Percentiles rank a stretch among this genome's conserved stretches.
These are phyloP conservation scores for Microbotryum intermedium DNA, from an alignment of 1,284 basidiomycete genomes.

Conservation along the genomic window DNA sequence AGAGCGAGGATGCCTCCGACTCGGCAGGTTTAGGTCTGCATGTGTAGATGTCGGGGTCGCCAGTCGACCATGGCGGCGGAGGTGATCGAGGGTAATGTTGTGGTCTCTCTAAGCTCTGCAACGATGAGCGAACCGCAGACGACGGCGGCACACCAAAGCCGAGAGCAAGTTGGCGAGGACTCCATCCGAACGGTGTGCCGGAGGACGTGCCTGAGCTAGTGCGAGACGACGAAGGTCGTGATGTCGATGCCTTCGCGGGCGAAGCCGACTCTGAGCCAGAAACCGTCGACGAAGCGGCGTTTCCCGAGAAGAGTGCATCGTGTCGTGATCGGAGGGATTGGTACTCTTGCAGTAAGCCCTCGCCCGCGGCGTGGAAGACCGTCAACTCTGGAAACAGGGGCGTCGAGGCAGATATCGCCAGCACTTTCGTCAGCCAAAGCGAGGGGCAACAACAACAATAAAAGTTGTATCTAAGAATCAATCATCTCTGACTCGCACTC, in stretches of 20 bases:
- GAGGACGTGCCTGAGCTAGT: not conserved
- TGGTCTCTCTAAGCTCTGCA: too few relatives aligned
- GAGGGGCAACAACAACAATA: not conserved
- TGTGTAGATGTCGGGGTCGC: too few relatives aligned
- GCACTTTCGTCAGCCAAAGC: not conserved
- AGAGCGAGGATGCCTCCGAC: constrained; percentile 33
- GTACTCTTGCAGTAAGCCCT: constrained; percentile 48
- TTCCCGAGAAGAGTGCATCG: constrained; percentile 34
- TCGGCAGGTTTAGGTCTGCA: too few relatives aligned
- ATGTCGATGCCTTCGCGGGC: constrained; percentile 21
- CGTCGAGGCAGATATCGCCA: not conserved
- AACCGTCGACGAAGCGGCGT: constrained; percentile 8
- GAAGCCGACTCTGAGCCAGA: constrained; percentile 32
- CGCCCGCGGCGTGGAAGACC: constrained; percentile 6
- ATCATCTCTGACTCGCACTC: constrained; percentile 35
- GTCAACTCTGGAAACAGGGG: constrained; percentile 5
- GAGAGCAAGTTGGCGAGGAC: too few relatives aligned
- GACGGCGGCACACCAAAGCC: too few relatives aligned
- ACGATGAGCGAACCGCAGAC: too few relatives aligned
- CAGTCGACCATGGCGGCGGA: too few relatives aligned
- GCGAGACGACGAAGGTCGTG: not conserved
- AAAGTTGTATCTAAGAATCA: not conserved
- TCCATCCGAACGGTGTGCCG: not conserved
- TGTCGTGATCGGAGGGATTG: constrained; percentile 36
- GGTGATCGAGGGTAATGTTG: too few relatives aligned